A percentile compares a stretch with the other conserved stretches of the same genome.
Evolutionary conservation across 1,284 basidiomycete species (phyloP).

Genomic region (Paramarasmius palmivorus): DNA sequence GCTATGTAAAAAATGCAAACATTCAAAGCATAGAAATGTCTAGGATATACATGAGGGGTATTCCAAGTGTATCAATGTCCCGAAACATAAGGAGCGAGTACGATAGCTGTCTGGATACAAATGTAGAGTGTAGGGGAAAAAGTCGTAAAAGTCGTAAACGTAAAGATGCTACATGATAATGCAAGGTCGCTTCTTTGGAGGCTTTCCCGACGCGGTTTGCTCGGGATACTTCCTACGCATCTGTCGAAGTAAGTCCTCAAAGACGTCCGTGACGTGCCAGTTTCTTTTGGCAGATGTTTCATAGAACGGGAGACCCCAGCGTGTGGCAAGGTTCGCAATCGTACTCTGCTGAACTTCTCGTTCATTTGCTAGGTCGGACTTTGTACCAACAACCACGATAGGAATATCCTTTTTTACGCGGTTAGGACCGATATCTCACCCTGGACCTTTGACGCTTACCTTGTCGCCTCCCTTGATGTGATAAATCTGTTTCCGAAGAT

Average conservation of each 20-base stretch:
- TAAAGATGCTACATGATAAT: slow-evolving; percentile 67
- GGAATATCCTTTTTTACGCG: slow-evolving; percentile 54
- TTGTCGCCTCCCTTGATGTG: slow-evolving; percentile 72
- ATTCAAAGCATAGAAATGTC: too few relatives aligned
- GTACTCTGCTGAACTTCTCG: slow-evolving; percentile 73
- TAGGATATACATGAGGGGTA: too few relatives aligned
- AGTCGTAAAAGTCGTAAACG: slow-evolving; percentile 35
- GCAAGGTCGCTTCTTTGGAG: slow-evolving; percentile 41
- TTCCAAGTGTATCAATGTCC: too few relatives aligned
- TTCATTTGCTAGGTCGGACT: slow-evolving; percentile 81
- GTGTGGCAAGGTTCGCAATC: slow-evolving; percentile 63
- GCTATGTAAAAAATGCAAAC: too few relatives aligned
- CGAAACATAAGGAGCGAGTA: too few relatives aligned
- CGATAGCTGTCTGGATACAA: too few relatives aligned
- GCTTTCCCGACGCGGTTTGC: slow-evolving; percentile 31
- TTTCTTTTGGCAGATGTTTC: slow-evolving; percentile 84
- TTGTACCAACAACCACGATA: slow-evolving; percentile 88
- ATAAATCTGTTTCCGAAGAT: slow-evolving; percentile 78
- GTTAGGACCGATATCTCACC: not conserved
- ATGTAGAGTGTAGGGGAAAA: too few relatives aligned
- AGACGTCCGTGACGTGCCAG: slow-evolving; percentile 79
- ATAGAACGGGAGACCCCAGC: slow-evolving; percentile 79
- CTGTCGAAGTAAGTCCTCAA: slow-evolving; percentile 76
- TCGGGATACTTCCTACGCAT: slow-evolving; percentile 66
- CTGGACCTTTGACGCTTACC: slow-evolving; percentile 35